These are phyloP conservation scores for Colletotrichum tropicale DNA, from an alignment of 2,329 filamentous ascomycete genomes.

Conservation along the genomic window DNA sequence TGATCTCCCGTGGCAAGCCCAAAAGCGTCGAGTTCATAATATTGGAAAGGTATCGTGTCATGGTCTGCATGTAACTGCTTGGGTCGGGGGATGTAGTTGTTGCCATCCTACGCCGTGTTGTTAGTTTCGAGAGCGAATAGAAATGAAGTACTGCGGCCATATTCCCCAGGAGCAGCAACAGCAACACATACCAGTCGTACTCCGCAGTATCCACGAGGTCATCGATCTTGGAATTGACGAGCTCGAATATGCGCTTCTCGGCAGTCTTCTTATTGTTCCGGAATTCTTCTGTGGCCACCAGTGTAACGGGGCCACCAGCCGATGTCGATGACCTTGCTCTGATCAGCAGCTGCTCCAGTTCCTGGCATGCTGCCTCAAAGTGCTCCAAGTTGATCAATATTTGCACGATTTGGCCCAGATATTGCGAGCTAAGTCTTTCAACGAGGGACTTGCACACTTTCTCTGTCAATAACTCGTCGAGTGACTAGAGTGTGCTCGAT, in stretches of 20 bases:
- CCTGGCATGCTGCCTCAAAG: conserved; percentile 90
- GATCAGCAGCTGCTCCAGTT: conserved; percentile 86
- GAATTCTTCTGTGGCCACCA: conserved; percentile 87
- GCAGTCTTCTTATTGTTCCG: conserved; percentile 91
- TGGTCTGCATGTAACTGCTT: conserved; percentile 92
- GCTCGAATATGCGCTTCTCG: conserved; percentile 96
- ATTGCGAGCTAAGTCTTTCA: conserved; percentile 87
- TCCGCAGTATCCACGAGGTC: conserved; percentile 96
- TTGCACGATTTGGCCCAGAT: conserved; percentile 96
- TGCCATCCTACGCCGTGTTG: conserved; percentile 46
- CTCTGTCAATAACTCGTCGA: conserved; percentile 93
- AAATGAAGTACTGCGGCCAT: background rate
- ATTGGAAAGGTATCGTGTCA: conserved; percentile 90
- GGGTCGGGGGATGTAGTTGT: conserved; percentile 71
- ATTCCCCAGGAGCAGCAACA: background rate
- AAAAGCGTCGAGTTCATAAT: conserved; percentile 96
- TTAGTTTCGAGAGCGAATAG: background rate
- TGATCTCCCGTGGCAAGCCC: conserved; percentile 92
- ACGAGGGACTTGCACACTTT: conserved; percentile 92
- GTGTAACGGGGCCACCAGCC: conserved; percentile 77
- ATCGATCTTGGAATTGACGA: conserved; percentile 98
- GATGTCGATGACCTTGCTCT: conserved; percentile 83
- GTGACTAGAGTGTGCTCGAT: conserved; percentile 55
- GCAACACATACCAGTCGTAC: conserved; percentile 78
- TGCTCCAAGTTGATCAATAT: conserved; percentile 98